These are phyloP conservation scores for Huntiella moniliformis DNA, from an alignment of 2,329 filamentous ascomycete genomes.

Conservation along the genomic window DNA sequence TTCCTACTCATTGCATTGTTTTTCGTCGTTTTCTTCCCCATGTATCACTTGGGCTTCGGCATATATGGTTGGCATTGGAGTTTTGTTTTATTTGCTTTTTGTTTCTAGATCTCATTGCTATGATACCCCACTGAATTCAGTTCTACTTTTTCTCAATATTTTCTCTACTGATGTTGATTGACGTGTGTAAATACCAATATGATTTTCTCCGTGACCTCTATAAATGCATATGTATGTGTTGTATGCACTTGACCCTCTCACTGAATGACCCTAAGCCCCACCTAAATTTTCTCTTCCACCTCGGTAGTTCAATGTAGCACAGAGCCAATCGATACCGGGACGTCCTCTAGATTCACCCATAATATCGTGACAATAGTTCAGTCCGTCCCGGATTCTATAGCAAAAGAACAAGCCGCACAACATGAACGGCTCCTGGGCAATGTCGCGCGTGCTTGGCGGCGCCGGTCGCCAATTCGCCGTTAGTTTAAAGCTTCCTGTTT, in stretches of 20 bases:
- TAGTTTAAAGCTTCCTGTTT: no score
- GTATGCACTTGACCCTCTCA: neutral
- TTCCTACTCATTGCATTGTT: neutral
- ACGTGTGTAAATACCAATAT: neutral
- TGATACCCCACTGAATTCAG: constrained; percentile 9
- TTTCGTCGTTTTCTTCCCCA: neutral
- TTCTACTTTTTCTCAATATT: neutral
- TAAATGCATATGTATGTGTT: neutral
- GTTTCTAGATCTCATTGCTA: constrained; percentile 3
- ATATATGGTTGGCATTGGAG: constrained; percentile 1
- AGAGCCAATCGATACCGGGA: no score
- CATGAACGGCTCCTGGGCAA: no score
- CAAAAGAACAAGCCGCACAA: no score
- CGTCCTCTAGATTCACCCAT: no score
- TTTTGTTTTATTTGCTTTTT: neutral
- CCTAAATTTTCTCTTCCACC: constrained; percentile 1
- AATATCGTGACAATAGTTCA: no score
- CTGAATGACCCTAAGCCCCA: neutral
- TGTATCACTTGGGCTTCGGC: neutral
- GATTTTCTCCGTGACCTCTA: neutral
- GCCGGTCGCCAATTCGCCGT: no score
- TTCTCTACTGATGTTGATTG: neutral
- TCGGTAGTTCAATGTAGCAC: constrained; percentile 2
- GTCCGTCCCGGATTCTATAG: no score
- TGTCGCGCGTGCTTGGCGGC: no score